Conservation (phyloP, 2,329 filamentous ascomycete genomes). For the Blastomyces parvus region DNA sequence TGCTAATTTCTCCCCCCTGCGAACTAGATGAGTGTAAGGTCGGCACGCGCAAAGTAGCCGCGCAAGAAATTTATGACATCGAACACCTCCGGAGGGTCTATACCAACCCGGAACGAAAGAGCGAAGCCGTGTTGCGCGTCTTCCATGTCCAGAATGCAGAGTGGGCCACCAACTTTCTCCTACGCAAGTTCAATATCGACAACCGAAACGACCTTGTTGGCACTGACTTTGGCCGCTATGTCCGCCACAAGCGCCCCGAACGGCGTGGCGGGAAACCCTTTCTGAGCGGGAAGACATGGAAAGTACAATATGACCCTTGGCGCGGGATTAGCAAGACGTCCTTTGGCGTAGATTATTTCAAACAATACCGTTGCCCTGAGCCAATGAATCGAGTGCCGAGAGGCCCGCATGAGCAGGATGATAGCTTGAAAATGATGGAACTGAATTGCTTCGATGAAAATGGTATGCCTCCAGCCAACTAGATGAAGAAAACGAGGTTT, state of each 20-base stretch:
- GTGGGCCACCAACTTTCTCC: constrained; percentile 42
- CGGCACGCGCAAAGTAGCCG: constrained; percentile 37
- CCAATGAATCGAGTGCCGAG: constrained; percentile 8
- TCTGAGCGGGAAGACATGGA: constrained; percentile 44
- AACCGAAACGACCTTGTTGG: constrained; percentile 39
- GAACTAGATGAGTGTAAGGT: constrained; percentile 27
- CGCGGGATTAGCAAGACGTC: constrained; percentile 41
- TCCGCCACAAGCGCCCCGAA: constrained; percentile 40
- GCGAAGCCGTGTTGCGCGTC: constrained; percentile 25
- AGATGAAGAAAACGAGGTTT: neutral
- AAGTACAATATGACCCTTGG: constrained; percentile 43
- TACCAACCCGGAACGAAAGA: constrained; percentile 20
- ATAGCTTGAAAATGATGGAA: constrained; percentile 40
- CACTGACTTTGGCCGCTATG: constrained; percentile 43
- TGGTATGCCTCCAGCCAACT: constrained; percentile 16
- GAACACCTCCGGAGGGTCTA: constrained; percentile 39
- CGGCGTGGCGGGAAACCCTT: constrained; percentile 43
- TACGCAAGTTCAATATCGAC: constrained; percentile 46
- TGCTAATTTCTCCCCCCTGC: constrained; percentile 7
- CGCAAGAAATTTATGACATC: constrained; percentile 41
- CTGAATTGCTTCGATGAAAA: constrained; percentile 41
- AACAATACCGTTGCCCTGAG: constrained; percentile 24
- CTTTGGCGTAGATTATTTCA: constrained; percentile 46
- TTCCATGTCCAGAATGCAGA: constrained; percentile 46
- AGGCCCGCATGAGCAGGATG: constrained; percentile 17